Conservation (phyloP, 2,329 filamentous ascomycete species). For the Dactylellina cionopaga region DNA sequence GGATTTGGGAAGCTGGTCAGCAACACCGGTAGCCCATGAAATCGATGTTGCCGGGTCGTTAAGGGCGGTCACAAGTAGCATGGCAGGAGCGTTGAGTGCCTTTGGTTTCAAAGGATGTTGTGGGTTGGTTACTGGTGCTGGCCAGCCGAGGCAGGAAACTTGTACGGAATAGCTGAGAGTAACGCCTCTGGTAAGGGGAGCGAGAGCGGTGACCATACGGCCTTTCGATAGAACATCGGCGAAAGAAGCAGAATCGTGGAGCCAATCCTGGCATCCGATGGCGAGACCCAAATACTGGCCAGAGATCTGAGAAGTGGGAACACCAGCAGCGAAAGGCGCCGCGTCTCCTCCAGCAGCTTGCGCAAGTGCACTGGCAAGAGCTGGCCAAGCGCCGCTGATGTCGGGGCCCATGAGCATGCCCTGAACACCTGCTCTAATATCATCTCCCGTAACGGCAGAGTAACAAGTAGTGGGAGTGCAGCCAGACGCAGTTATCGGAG, state of each 20-base stretch:
- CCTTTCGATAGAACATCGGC: not conserved
- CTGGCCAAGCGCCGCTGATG: slow-evolving; percentile 45
- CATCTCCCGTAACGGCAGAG: not conserved
- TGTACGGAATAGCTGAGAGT: slow-evolving; percentile 60
- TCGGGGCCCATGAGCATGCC: slow-evolving; percentile 12
- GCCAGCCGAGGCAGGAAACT: slow-evolving; percentile 62
- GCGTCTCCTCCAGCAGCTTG: slow-evolving; percentile 60
- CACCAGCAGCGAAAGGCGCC: slow-evolving; percentile 58
- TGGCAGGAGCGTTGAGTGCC: slow-evolving; percentile 56
- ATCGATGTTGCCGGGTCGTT: slow-evolving; percentile 62
- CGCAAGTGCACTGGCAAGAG: slow-evolving; percentile 55
- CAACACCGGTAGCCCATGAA: slow-evolving; percentile 60
- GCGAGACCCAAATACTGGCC: slow-evolving; percentile 58
- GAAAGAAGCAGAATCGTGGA: slow-evolving; percentile 53
- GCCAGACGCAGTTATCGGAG: slow-evolving; percentile 60
- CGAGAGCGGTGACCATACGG: slow-evolving; percentile 57
- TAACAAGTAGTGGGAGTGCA: slow-evolving; percentile 58
- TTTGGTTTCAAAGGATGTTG: slow-evolving; percentile 50
- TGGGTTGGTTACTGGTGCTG: slow-evolving; percentile 59
- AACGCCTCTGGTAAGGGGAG: slow-evolving; percentile 60
- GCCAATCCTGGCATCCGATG: slow-evolving; percentile 62
- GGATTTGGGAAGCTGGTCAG: slow-evolving; percentile 59
- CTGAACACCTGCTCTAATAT: slow-evolving; percentile 4
- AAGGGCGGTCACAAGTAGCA: slow-evolving; percentile 61
- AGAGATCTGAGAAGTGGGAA: slow-evolving; percentile 56